phyloP scores from a whole-genome alignment of 768 basidiomycete species.

The Cystofilobasidium ferigula region DNA sequence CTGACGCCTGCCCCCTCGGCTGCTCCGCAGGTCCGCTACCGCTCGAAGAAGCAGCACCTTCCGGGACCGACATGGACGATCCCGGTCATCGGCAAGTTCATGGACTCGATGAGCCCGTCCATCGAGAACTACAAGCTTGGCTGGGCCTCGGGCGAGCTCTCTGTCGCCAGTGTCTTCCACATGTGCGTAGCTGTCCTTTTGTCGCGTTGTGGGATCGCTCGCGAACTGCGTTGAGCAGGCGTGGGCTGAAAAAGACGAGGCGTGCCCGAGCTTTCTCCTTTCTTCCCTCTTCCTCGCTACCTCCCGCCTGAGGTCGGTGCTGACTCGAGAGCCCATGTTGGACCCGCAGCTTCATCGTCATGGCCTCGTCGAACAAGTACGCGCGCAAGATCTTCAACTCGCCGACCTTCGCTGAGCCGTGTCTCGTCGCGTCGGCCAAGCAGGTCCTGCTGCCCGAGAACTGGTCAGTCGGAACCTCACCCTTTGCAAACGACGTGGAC shows the following conservation, averaged over 20 bases:
- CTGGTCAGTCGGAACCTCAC: slow-evolving; percentile 47
- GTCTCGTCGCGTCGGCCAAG: slow-evolving; percentile 85
- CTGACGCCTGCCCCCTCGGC: not conserved
- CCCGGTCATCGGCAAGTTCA: slow-evolving; percentile 93
- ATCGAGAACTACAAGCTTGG: slow-evolving; percentile 84
- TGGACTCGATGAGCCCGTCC: slow-evolving; percentile 79
- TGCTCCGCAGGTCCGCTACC: slow-evolving; percentile 50
- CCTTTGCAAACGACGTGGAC: not conserved
- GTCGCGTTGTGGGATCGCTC: not conserved
- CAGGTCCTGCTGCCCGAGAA: slow-evolving; percentile 71
- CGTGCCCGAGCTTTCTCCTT: no score
- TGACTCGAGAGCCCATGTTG: no score
- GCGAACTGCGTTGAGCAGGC: no score
- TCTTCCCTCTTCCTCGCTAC: no score
- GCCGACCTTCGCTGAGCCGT: slow-evolving; percentile 82
- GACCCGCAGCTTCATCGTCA: slow-evolving; percentile 92
- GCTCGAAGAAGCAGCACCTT: slow-evolving; percentile 75
- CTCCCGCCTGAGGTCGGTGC: no score
- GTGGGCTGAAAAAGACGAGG: not conserved
- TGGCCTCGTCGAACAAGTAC: slow-evolving; percentile 87
- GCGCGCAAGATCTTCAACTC: slow-evolving; percentile 94
- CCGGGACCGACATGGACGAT: slow-evolving; percentile 88
- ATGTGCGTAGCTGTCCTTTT: slow-evolving; percentile 54
- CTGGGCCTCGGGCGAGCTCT: slow-evolving; percentile 80
- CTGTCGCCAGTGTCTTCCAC: slow-evolving; percentile 90